phyloP scores from a whole-genome alignment of 1,284 basidiomycete genomes.

The Microbotryum silenes-acaulis region DNA sequence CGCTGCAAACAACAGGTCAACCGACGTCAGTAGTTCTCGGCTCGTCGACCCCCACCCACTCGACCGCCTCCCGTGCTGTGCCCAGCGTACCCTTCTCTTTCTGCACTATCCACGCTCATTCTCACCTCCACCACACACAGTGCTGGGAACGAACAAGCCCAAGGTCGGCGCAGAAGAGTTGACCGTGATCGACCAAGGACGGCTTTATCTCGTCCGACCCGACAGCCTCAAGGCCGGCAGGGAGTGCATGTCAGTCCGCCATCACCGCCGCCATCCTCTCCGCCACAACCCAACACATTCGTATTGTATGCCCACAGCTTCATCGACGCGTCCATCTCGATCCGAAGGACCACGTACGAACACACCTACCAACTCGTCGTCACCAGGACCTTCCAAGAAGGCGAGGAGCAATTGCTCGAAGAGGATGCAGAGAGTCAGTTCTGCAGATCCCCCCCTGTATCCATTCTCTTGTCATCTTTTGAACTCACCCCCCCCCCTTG shows the following conservation, averaged over 20 bases:
- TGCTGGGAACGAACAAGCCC: too few relatives aligned
- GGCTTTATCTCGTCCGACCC: conserved; percentile 83
- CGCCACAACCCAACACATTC: background rate
- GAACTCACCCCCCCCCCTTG: background rate
- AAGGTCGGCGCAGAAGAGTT: conserved; percentile 55
- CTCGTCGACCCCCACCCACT: too few relatives aligned
- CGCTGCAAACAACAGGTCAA: too few relatives aligned
- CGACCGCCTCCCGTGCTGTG: too few relatives aligned
- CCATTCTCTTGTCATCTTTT: background rate
- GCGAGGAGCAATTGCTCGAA: conserved; percentile 84
- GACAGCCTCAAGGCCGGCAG: conserved; percentile 81
- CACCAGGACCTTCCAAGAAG: conserved; percentile 89
- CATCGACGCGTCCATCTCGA: conserved; percentile 89
- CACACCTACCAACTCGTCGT: conserved; percentile 95
- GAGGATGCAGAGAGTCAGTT: conserved; percentile 88
- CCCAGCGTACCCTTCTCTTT: too few relatives aligned
- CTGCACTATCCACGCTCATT: too few relatives aligned
- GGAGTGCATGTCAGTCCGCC: conserved; percentile 83
- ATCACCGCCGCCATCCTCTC: background rate
- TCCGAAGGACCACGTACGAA: conserved; percentile 71
- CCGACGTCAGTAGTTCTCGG: too few relatives aligned
- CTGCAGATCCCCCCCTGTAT: background rate
- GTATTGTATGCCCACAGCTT: conserved; percentile 52
- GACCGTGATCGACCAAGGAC: conserved; percentile 86
- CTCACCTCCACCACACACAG: too few relatives aligned